Base-by-base conservation (phyloP, 495 filamentous ascomycete genomes). In the Stereocaulon alpinum region DNA sequence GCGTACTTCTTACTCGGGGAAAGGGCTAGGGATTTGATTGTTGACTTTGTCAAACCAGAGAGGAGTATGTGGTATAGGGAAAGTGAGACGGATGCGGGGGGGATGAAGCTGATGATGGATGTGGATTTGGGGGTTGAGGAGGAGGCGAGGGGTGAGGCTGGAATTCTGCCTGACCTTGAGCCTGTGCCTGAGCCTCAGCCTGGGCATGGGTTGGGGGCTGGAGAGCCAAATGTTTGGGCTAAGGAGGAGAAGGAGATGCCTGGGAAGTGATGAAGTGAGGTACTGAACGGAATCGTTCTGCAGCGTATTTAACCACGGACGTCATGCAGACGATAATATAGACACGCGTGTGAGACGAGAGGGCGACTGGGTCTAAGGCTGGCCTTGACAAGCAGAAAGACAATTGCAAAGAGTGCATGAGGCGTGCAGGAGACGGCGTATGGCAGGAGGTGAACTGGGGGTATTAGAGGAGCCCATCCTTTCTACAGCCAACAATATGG, bases 1-100 rank as follows among this genome's bases (percentile, higher is more conserved):
- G 87, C 81, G 15, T 95, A 90, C 64, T 77, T 81, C 62, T 77
- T 73, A 37, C 75, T 97, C 69, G 73, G 82, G 9, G 77, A 82
- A 43, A 70, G 85, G 56, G 83, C 89, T 32, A 86, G 82, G 68
- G 78, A 83, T 52, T 71, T 83, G 65, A 65, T 82, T 52, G 72
- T 74, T n/a, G 63, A 63, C n/a, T 79, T 74, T 55, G 63, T 79
- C 15, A 77, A 78, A 15, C 51, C 32, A 9, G 52, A 42, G 12
- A 15, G 20, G 11, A 49, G 60, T 30, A 47, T 52, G 24, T 60
- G 58, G 58, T 60, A 60, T 54, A 45, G 15, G 14, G 58, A 59
- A 6, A 59, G 57, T 44, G 40, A 24, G 57, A 24, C 37, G 30
- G 41, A 29, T 18, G 44, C 54, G 32, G 44, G 29, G 42, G 58